Base-by-base conservation (phyloP, 1,139 yeast species). In the Meyerozyma guilliermondii region DNA sequence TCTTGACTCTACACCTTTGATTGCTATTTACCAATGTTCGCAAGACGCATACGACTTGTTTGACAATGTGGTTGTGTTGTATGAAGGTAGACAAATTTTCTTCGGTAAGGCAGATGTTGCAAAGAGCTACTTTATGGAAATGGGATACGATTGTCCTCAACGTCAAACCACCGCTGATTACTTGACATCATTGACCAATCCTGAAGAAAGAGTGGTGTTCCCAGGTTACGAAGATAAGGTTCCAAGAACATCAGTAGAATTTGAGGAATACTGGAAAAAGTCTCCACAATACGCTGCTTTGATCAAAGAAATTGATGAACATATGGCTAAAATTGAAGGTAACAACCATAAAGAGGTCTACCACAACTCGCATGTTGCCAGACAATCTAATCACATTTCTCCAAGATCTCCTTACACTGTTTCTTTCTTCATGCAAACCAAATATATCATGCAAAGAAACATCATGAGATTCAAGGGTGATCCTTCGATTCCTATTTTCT, bases 171-270 rank as follows among this genome's bases (percentile, higher is more conserved):
- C 81, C 13, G 80, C 82, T 16, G 83, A 78, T 53, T 78, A 64
- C 54, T 61, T 78, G 58, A 81, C 83, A 34, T 81, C 82, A 1
- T 57, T 80, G 43, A 80, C 85, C 16, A 79, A 78, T 55, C 80
- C 80, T 11, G 60, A 66, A 5, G 77, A 71, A 51, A 68, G 82
- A 57, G 45, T 60, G n/a, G 61, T 71, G 10, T 63, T 62, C 48
- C 57, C 64, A 5, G 85, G 85, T 2, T 75, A 49, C 50, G 94
- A 85, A 56, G 52, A 66, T 43, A 69, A 63, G 45, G 89, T 82
- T 24, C 95, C 95, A 29, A 66, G 75, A 46, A 80, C 87, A 3
- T 76, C 91, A 1, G 71, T 67, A 39, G 94, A 87, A 53, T 86
- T 86, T 54, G 84, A 80, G 49, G 62, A 62, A 3, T 72, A 72